Evolutionary conservation across 225 moss, liverwort and hornwort species (phyloP), one percentile per base, ranked within the genome.

Genomic region (Polytrichum commune): DNA sequence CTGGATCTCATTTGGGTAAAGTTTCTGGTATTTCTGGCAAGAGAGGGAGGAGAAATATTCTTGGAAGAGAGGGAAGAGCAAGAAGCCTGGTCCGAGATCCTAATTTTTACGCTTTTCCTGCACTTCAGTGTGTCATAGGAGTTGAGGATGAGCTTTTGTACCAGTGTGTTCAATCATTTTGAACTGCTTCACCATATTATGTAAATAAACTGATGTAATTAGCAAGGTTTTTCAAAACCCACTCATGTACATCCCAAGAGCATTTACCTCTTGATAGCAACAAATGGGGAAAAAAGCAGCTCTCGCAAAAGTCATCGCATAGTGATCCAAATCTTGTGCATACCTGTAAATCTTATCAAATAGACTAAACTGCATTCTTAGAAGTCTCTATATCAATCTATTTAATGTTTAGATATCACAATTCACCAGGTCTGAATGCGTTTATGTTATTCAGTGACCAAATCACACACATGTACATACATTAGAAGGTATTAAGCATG

Each of bases 11-110:
- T 35, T 67, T 67, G 35, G 35, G 53, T 67, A 53, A 24, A 67
- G 35, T 35, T 67, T 46, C 66, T 46, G 66, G 66, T 67, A 69
- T 70, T 28, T 23, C n/a, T 35, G 58, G 33, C 22, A 7, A 69
- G 68, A 55, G 25, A 8, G 69, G n/a, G 27, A 29, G 27, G 25
- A 33, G 33, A 33, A 32, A 13, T 29, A 68, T 53, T 68, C 13
- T 54, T 53, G 67, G 67, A 68, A 58, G 10, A 60, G 19, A 60
- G 69, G 70, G 54, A 28, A 70, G 9, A 27, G 30, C 60, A 32
- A 24, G 60, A 58, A 69, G 55, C 60, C 70, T 70, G 70, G 70
- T 70, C 57, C 60, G 70, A 70, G 32, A 58, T 70, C 18, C 54
- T 68, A 46, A 16, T 53, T 16, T 16, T 24, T 23, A 64, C 23